Conservation (phyloP, 2,329 filamentous ascomycete genomes). For the Annulohypoxylon truncatum region DNA sequence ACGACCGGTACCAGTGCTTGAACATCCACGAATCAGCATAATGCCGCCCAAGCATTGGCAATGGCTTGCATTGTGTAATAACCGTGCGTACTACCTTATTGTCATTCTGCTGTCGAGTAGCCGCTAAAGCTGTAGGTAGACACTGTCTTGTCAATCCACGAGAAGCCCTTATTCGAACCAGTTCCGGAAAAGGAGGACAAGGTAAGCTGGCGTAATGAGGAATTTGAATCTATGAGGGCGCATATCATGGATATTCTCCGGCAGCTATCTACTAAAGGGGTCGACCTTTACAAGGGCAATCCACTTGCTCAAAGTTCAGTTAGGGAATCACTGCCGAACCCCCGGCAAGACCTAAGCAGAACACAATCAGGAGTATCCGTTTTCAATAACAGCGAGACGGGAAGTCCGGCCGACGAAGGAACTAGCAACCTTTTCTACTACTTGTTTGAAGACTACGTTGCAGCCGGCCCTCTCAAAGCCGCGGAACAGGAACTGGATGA, state of each 20-base stretch:
- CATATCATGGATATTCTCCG: slow-evolving; percentile 55
- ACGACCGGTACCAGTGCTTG: slow-evolving; percentile 45
- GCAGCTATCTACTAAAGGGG: slow-evolving; percentile 55
- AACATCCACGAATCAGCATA: slow-evolving; percentile 48
- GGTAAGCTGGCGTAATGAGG: slow-evolving; percentile 42
- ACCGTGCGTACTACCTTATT: slow-evolving; percentile 58
- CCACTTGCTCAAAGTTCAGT: slow-evolving; percentile 58
- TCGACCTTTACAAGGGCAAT: slow-evolving; percentile 51
- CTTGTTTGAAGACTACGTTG: slow-evolving; percentile 73
- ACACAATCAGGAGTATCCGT: slow-evolving; percentile 41
- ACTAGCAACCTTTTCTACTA: slow-evolving; percentile 74
- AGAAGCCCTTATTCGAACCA: slow-evolving; percentile 58
- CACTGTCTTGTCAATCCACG: slow-evolving; percentile 77
- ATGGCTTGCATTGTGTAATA: slow-evolving; percentile 76
- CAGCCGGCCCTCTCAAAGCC: slow-evolving; percentile 65
- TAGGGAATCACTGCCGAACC: slow-evolving; percentile 53
- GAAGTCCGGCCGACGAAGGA: slow-evolving; percentile 57
- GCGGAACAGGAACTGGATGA: slow-evolving; percentile 60
- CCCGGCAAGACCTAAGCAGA: slow-evolving; percentile 40
- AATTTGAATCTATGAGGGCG: slow-evolving; percentile 53
- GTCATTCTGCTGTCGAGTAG: slow-evolving; percentile 16
- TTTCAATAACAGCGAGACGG: slow-evolving; percentile 25
- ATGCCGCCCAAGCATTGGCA: slow-evolving; percentile 68
- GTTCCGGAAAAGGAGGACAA: slow-evolving; percentile 42
- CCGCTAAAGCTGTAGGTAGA: slow-evolving; percentile 53